Evolutionary conservation across 176 grass and related monocot genomes (phyloP), one percentile per base, ranked within the genome.

Genomic region (Lolium multiflorum): DNA sequence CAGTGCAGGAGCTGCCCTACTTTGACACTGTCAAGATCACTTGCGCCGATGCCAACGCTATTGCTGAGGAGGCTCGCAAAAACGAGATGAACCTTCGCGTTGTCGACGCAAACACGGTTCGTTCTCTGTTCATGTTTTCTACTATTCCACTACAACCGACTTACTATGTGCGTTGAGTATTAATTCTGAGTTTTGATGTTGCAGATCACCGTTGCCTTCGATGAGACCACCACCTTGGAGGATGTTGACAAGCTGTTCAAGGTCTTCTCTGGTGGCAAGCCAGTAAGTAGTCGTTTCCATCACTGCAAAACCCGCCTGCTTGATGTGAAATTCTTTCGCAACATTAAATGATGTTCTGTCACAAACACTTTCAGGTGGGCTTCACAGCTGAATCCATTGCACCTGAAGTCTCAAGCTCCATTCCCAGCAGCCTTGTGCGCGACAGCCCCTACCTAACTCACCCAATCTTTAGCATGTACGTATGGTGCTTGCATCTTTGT

Each of bases 211-310:
- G 94, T 93, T 38, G 89, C 97, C 24, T 99, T 99, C 60, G 97
- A 99, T 87, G 97, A 99, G 84, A 99, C 97, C 25, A 89, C 90
- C 55, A 94, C 90, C 18, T 51, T 99, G 60, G 97, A 94, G 84
- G 97, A 97, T 93, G 97, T 99, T 65, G 94, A 99, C 82, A 96
- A 90, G 69, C 87, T 99, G 75, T 94, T 96, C 83, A 93, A 99
- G 64, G 97, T 96, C 77, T 99, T 99, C 82, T 86, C 91, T 86
- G 89, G 89, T 28, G 97, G 94, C 56, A 99, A 99, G 74, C 62
- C 94, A 81, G 97, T 99, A 85, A 94, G 97, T 90, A 85, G 26
- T 26, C 73, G 85, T 43, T 43, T 77, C 60, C 84, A 28, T 62
- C 39, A 55, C 11, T 58, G 44, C 80, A 82, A 65, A 87, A 44